Evolutionary conservation across 768 basidiomycete genomes (phyloP), one percentile per base, ranked within the genome.

Genomic region (Lepiota venenata): DNA sequence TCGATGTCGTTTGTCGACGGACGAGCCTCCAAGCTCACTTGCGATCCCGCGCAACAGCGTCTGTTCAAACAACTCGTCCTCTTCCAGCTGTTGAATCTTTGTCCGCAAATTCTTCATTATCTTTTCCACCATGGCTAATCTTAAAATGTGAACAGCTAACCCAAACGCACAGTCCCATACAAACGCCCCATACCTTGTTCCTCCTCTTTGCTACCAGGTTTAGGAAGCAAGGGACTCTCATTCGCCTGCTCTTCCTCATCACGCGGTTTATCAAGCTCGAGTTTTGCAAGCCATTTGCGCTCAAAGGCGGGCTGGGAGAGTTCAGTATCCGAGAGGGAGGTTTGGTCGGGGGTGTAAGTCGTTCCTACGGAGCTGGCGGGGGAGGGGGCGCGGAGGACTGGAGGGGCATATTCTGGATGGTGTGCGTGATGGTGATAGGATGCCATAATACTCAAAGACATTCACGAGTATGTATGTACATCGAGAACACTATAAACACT

Each of bases 341-440:
- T 80, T 56, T 76, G 73, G 61, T 80, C 79, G 43, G 70, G 69
- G 11, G 65, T 69, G 48, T 78, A 77, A 1, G 69, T 59, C 14
- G 77, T 80, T 40, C 79, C 79, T 18, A 81, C 70, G 12, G 80
- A 81, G 53, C 78, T 79, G 15, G 79, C 73, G 11, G 79, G 79
- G 9, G 80, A 82, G 2, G 79, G 71, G 8, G 74, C 70, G 8
- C 78, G 77, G 27, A 78, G 63, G 20, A 78, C 72, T 22, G 77
- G 76, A 15, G 74, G 69, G 4, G 76, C 75, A 55, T 81, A 81
- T 63, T 76, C 76, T 3, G 75, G 71, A 52, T 70, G 65, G 47
- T 69, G 67, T 25, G 60, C 60, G 8, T 56, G 56, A 38, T 69
- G 64, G 5, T 15, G 10, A 21, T 38, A 44, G 42, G 38, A n/a